These are phyloP conservation scores for Boletus edulis DNA, from an alignment of 768 basidiomycete species.

Conservation along the genomic window DNA sequence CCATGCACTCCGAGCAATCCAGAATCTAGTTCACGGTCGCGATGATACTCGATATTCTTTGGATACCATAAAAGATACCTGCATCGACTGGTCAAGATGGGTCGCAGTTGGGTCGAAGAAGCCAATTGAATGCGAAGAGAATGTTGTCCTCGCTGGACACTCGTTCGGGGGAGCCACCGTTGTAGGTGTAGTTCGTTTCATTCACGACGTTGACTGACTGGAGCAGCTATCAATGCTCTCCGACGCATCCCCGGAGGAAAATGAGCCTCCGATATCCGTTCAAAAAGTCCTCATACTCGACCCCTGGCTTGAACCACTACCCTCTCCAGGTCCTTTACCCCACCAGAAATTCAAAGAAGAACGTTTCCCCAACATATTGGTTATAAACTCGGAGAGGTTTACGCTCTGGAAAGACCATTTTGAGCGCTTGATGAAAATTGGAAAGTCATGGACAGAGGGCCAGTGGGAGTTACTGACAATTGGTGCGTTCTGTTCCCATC, in stretches of 20 bases:
- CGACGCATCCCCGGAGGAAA: conserved; percentile 39
- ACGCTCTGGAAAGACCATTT: conserved; percentile 82
- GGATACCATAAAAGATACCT: conserved; percentile 36
- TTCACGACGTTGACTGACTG: neutral
- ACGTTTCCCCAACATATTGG: conserved; percentile 43
- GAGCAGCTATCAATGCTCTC: conserved; percentile 57
- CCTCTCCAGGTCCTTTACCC: conserved; percentile 49
- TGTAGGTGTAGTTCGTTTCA: conserved; percentile 31
- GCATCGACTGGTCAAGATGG: conserved; percentile 44
- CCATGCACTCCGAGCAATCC: conserved; percentile 57
- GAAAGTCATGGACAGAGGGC: conserved; percentile 53
- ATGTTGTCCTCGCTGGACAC: conserved; percentile 48
- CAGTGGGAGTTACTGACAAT: conserved; percentile 46
- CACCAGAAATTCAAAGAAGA: conserved; percentile 7
- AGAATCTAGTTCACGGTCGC: conserved; percentile 44
- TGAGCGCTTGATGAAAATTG: conserved; percentile 49
- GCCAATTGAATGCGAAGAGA: conserved; percentile 32
- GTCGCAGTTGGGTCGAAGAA: conserved; percentile 16
- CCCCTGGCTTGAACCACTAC: conserved; percentile 82
- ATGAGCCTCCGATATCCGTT: conserved; percentile 48
- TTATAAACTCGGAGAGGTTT: conserved; percentile 77
- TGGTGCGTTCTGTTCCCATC: conserved; percentile 32
- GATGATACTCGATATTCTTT: conserved; percentile 27
- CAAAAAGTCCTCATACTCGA: conserved; percentile 64
- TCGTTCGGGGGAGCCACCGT: conserved; percentile 57